These are phyloP conservation scores for Typha latifolia DNA, from an alignment of 176 grass and related monocot genomes.

Conservation along the genomic window DNA sequence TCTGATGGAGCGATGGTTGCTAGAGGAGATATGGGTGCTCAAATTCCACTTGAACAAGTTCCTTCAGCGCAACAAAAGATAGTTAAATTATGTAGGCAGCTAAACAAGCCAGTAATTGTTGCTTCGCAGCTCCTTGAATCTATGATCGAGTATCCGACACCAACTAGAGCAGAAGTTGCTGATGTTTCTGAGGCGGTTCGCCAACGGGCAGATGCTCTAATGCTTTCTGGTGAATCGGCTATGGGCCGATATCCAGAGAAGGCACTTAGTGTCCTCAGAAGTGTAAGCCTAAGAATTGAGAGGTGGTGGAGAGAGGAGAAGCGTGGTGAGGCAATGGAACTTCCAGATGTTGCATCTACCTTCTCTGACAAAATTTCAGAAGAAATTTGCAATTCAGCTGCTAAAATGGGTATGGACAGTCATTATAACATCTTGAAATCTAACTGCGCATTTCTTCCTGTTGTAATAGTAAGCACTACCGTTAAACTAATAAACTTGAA, in stretches of 20 bases:
- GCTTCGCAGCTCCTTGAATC: constrained; percentile 95
- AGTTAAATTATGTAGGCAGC: constrained; percentile 75
- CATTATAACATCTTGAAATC: not conserved
- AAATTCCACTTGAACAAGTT: constrained; percentile 91
- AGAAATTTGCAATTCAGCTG: constrained; percentile 93
- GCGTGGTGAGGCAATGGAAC: constrained; percentile 51
- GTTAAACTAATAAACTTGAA: not conserved
- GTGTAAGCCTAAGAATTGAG: constrained; percentile 84
- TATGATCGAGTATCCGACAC: constrained; percentile 93
- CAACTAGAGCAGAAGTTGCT: constrained; percentile 89
- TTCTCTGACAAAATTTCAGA: constrained; percentile 87
- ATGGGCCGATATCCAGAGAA: constrained; percentile 93
- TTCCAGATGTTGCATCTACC: constrained; percentile 61
- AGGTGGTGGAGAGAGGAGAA: constrained; percentile 99
- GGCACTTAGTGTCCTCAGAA: constrained; percentile 76
- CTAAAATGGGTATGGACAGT: constrained; percentile 73
- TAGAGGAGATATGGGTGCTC: constrained; percentile 89
- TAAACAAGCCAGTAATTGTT: constrained; percentile 96
- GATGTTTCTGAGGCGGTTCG: constrained; percentile 95
- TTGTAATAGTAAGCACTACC: not conserved
- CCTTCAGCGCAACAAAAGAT: constrained; percentile 86
- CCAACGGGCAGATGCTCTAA: constrained; percentile 79
- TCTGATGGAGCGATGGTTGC: constrained; percentile 95
- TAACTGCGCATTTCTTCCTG: not conserved
- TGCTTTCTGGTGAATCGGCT: constrained; percentile 98